A percentile compares a stretch with the other conserved stretches of the same genome.
Evolutionary conservation across 495 filamentous ascomycete species (phyloP).

Genomic region (Margaritispora aquatica): DNA sequence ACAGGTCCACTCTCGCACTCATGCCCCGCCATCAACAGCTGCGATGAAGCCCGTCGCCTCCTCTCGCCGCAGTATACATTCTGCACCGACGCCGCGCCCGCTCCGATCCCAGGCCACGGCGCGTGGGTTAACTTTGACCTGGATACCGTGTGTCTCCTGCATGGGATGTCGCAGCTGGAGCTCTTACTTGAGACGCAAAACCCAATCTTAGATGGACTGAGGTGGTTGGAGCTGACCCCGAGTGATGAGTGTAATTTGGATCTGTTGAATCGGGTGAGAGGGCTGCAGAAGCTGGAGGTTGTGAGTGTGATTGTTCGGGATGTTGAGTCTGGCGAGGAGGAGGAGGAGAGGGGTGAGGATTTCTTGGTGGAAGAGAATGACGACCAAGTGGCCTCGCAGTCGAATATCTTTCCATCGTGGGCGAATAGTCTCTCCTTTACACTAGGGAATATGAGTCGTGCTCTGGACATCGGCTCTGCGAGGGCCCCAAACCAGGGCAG

Average conservation of each 20-base stretch:
- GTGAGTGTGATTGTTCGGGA: background rate
- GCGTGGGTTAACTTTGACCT: background rate
- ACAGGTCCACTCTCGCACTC: background rate
- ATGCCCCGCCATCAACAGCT: background rate
- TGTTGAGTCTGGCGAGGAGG: background rate
- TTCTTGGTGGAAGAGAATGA: too few species aligned
- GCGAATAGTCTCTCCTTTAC: too few species aligned
- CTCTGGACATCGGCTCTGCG: too few species aligned
- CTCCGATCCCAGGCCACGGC: background rate
- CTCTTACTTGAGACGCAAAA: background rate
- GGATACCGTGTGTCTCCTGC: background rate
- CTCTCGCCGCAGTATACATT: background rate
- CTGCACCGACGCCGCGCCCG: background rate
- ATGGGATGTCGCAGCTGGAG: background rate
- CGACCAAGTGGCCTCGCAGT: too few species aligned
- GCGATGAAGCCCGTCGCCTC: background rate
- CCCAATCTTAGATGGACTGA: background rate
- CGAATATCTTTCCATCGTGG: too few species aligned
- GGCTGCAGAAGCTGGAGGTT: background rate
- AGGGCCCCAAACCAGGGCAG: too few species aligned
- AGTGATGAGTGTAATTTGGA: background rate
- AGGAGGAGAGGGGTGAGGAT: too few species aligned
- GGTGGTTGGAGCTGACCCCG: background rate
- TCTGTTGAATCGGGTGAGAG: background rate
- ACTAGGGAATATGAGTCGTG: too few species aligned